Conservation (phyloP, 768 basidiomycete genomes). For the Albatrellus ellisii region DNA sequence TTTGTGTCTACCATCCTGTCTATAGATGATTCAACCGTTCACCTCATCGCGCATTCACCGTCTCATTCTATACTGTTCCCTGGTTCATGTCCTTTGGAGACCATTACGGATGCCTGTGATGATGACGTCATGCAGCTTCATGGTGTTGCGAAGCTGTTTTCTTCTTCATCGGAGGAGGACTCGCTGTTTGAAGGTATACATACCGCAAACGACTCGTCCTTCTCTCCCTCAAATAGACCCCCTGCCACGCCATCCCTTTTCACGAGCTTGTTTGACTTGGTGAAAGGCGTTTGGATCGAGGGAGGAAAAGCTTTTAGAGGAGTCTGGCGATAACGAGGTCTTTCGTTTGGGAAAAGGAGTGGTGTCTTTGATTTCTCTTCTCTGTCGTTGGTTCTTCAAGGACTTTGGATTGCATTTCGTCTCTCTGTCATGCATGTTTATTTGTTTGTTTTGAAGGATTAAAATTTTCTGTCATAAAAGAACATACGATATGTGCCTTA, state of each 20-base stretch:
- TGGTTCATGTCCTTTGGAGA: slow-evolving; percentile 6
- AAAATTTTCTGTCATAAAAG: too few relatives aligned
- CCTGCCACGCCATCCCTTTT: background rate
- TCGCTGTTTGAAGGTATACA: background rate
- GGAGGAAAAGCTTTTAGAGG: background rate
- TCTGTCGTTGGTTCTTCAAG: too few relatives aligned
- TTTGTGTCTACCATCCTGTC: slow-evolving; percentile 24
- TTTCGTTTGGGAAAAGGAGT: too few relatives aligned
- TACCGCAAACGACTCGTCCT: background rate
- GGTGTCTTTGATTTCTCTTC: too few relatives aligned
- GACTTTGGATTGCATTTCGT: too few relatives aligned
- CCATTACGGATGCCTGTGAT: background rate
- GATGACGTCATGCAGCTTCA: background rate
- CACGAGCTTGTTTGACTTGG: background rate
- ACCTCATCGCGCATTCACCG: slow-evolving; percentile 23
- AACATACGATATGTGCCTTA: too few relatives aligned
- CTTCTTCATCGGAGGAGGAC: background rate
- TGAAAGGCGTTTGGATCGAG: slow-evolving; percentile 2
- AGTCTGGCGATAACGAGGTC: background rate
- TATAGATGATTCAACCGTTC: slow-evolving; percentile 25
- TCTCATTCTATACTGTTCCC: slow-evolving; percentile 23
- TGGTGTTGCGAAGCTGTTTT: background rate
- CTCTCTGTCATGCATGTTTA: too few relatives aligned
- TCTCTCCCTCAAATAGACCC: background rate
- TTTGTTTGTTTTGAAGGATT: too few relatives aligned